These are phyloP conservation scores for Fistulinella prunicolor DNA, from an alignment of 768 basidiomycete species.

Conservation along the genomic window DNA sequence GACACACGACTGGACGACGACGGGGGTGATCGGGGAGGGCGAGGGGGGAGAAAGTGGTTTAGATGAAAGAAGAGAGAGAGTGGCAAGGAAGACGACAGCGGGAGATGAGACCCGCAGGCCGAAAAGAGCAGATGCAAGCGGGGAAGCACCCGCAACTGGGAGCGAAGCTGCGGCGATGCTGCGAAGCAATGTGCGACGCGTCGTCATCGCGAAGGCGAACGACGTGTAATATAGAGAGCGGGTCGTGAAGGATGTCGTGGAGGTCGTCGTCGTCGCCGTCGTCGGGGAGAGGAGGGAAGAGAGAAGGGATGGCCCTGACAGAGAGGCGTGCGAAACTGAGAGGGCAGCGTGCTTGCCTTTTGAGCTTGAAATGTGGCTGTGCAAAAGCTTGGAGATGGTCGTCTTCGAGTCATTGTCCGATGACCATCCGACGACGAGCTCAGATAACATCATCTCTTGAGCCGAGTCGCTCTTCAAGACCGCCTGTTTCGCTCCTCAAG, in stretches of 20 bases:
- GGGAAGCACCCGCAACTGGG: slow-evolving; percentile 23
- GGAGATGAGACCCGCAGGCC: slow-evolving; percentile 67
- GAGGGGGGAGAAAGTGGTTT: slow-evolving; percentile 43
- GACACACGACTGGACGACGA: slow-evolving; percentile 67
- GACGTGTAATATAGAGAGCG: slow-evolving; percentile 2
- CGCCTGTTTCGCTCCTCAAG: no score
- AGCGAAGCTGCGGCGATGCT: slow-evolving; percentile 22
- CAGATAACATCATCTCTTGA: no score
- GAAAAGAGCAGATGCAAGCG: slow-evolving; percentile 41
- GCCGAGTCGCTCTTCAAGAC: no score
- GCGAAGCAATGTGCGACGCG: slow-evolving; percentile 23
- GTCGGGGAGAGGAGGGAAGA: slow-evolving; percentile 19
- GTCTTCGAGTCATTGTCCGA: no score
- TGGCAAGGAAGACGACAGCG: slow-evolving; percentile 56
- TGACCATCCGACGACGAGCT: slow-evolving; percentile 4
- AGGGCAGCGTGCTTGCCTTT: slow-evolving; percentile 27
- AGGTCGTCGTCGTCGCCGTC: slow-evolving; percentile 32
- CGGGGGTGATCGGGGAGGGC: slow-evolving; percentile 67
- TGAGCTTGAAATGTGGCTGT: slow-evolving; percentile 33
- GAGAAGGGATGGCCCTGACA: slow-evolving; percentile 22
- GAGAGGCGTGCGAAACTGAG: slow-evolving; percentile 31
- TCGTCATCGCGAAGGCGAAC: slow-evolving; percentile 19
- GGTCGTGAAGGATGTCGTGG: slow-evolving; percentile 11
- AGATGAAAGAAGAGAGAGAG: slow-evolving; percentile 56
- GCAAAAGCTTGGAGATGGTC: background rate